Evolutionary conservation across 495 filamentous ascomycete genomes (phyloP), one percentile per base, ranked within the genome.

Genomic region (Annulohypoxylon nitens): DNA sequence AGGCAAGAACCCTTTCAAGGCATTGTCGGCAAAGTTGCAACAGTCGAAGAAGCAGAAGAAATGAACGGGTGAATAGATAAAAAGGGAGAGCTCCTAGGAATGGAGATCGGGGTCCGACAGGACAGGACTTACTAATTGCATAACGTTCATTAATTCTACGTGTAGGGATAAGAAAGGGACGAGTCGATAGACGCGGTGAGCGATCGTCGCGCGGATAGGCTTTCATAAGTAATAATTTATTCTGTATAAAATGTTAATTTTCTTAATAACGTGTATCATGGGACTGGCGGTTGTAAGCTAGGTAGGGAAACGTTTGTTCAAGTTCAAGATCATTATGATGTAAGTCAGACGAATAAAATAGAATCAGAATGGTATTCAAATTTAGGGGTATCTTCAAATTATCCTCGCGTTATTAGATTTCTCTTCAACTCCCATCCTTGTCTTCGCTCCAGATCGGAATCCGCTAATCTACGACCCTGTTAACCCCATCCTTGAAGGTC

Each of bases 1-100:
- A 23, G 87, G 64, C 53, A 76, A 61, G 51, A 78, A 78, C 39
- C 76, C 74, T 2, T 12, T 76, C 2, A 64, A 51, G 1, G 59
- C 62, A 4, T 0, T 67, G 7, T 11, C 61, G 18, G 54, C 34
- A 20, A 67, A 51, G 66, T 33, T 60, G 37, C 65, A 74, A 61
- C 59, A 63, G 36, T 48, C 20, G 20, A 63, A 61, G 43, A 20
- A 18, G 20, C 16, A 12, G 14, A 58, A 57, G 14, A 51, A 55
- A 26, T 5, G 54, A 55, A 14, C 14, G 11, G 45, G 20, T 23
- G 20, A 23, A 23, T 51, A 43, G 14, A 30, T 0, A 16, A 57
- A 36, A 57, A 9, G 34, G 26, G n/a, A 7, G 16, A 47, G 4
- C 4, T 47, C 12, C 12, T 57, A 57, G 26, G 53, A 57, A 51